These are phyloP conservation scores for Eremomyces bilateralis DNA, from an alignment of 495 filamentous ascomycete species.

Conservation along the genomic window DNA sequence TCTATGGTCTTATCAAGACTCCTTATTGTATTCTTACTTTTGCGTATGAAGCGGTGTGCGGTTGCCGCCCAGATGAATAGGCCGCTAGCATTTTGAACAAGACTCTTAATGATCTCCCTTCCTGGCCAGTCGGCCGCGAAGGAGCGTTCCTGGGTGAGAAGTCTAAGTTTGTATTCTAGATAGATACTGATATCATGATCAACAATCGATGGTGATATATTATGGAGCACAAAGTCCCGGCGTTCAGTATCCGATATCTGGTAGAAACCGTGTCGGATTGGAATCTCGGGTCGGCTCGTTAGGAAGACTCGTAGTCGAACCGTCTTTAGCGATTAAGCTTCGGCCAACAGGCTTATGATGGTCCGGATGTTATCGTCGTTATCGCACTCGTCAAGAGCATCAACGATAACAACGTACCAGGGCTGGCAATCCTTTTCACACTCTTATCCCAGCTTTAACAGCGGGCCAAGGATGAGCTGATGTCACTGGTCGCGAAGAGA, in stretches of 20 bases:
- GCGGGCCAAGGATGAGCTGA: no score
- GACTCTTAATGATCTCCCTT: neutral
- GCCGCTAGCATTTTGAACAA: neutral
- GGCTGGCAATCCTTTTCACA: conserved; percentile 5
- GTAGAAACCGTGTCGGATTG: conserved; percentile 11
- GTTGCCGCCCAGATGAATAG: no score
- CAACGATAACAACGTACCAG: conserved; percentile 5
- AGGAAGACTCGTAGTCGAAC: no score
- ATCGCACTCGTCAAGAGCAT: conserved; percentile 12
- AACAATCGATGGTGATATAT: conserved; percentile 6
- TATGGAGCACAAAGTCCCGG: conserved; percentile 7
- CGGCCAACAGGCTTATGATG: conserved; percentile 8
- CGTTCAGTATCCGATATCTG: conserved; percentile 4
- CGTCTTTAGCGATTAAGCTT: conserved; percentile 11
- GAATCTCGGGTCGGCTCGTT: no score
- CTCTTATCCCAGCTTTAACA: conserved; percentile 25
- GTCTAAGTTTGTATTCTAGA: neutral
- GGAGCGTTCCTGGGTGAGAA: neutral
- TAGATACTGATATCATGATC: conserved; percentile 6
- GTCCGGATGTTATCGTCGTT: conserved; percentile 9
- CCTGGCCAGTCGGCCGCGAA: no score
- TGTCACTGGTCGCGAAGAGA: conserved; percentile 25
- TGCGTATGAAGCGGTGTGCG: neutral
- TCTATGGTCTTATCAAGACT: neutral
- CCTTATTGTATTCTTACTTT: neutral